A percentile compares a stretch with the other conserved stretches of the same genome.
phyloP scores from a whole-genome alignment of 1,139 yeast species.

The Zygosaccharomyces pseudobailii region DNA sequence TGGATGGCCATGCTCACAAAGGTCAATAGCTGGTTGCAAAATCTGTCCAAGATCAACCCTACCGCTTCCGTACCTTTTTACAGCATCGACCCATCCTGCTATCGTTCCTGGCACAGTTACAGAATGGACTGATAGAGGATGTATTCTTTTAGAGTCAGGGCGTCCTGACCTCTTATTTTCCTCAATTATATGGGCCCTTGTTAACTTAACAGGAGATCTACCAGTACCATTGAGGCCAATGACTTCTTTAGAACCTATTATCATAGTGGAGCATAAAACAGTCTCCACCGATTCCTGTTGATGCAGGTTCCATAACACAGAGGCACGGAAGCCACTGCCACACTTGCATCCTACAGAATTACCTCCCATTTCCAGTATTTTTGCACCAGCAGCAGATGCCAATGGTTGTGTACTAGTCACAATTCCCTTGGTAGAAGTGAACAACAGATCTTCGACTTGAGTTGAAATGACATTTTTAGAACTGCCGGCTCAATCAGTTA shows the following conservation, averaged over 20 bases:
- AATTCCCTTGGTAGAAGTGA: constrained; percentile 67
- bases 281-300: constrained; percentile 84
- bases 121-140: constrained; percentile 49
- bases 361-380: constrained; percentile 65
- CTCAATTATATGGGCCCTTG: constrained; percentile 12
- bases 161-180: constrained; percentile 1
- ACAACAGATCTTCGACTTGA: constrained; percentile 61
- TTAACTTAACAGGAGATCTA: constrained; percentile 51
- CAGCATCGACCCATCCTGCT: constrained; percentile 72
- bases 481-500: neutral
- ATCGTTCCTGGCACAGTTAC: constrained; percentile 76
- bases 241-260: constrained; percentile 45
- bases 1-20: constrained; percentile 66
- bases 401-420: constrained; percentile 74
- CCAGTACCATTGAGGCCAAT: constrained; percentile 77
- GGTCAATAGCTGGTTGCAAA: constrained; percentile 62
- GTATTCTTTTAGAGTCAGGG: constrained; percentile 32
- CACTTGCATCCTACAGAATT: constrained; percentile 74
- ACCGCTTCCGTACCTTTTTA: constrained; percentile 69
- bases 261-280: constrained; percentile 65
- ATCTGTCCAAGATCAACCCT: constrained; percentile 55
- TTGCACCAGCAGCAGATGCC: constrained; percentile 71
- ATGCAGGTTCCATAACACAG: constrained; percentile 67
- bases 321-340: constrained; percentile 78
- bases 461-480: constrained; percentile 1